These are phyloP conservation scores for Westerdykella sp. DNA, from an alignment of 2,329 filamentous ascomycete genomes.

Conservation along the genomic window DNA sequence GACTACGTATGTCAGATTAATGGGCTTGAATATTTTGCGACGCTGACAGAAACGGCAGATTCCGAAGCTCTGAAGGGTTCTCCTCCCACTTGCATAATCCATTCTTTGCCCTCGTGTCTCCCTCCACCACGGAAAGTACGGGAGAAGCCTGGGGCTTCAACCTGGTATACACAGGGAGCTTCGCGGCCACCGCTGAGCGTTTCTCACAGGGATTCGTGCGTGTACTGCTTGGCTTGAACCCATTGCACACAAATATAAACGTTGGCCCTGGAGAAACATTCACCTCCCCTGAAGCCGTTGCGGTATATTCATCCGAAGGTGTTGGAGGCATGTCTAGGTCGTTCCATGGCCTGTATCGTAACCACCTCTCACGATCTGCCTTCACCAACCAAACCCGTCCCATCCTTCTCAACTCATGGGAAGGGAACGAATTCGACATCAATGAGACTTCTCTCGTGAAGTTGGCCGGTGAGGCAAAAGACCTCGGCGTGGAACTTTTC, in stretches of 20 bases:
- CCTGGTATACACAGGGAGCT: slow-evolving; percentile 59
- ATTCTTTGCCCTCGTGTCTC: slow-evolving; percentile 53
- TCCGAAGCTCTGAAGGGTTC: slow-evolving; percentile 56
- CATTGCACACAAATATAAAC: slow-evolving; percentile 54
- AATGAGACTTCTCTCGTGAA: slow-evolving; percentile 52
- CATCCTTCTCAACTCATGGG: slow-evolving; percentile 60
- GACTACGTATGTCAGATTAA: slow-evolving; percentile 16
- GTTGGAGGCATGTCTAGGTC: slow-evolving; percentile 57
- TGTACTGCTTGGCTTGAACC: slow-evolving; percentile 56
- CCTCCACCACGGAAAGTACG: slow-evolving; percentile 53
- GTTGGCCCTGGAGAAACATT: slow-evolving; percentile 53
- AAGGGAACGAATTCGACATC: slow-evolving; percentile 55
- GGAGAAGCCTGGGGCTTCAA: slow-evolving; percentile 62
- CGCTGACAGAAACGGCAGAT: slow-evolving; percentile 40
- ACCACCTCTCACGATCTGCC: slow-evolving; percentile 55
- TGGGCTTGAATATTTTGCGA: not conserved
- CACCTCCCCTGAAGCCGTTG: slow-evolving; percentile 56
- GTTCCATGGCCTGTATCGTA: slow-evolving; percentile 56
- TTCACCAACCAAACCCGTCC: slow-evolving; percentile 49
- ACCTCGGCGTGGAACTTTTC: slow-evolving; percentile 56
- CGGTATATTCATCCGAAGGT: slow-evolving; percentile 54
- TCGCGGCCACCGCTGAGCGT: slow-evolving; percentile 56
- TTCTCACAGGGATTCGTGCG: slow-evolving; percentile 57
- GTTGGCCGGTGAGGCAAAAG: slow-evolving; percentile 52
- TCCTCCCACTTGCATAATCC: slow-evolving; percentile 61